These are phyloP conservation scores for Lotus japonicus DNA, from an alignment of 306 rosid species.

Conservation along the genomic window DNA sequence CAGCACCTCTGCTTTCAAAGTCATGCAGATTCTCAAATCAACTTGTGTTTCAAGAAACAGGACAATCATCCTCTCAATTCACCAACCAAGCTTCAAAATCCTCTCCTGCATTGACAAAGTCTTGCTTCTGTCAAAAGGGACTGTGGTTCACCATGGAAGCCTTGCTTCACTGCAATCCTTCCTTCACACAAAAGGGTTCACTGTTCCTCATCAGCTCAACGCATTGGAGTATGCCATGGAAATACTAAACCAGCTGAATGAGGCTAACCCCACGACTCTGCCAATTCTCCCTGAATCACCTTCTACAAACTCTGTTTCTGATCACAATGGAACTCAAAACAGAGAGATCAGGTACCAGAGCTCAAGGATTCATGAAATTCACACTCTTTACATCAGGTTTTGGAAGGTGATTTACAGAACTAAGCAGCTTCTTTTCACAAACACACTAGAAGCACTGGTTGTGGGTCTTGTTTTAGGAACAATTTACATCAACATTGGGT, in stretches of 20 bases:
- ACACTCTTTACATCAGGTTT: slow-evolving; percentile 53
- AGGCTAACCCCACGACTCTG: slow-evolving; percentile 13
- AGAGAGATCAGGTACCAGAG: slow-evolving; percentile 47
- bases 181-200: slow-evolving; percentile 51
- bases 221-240: slow-evolving; percentile 89
- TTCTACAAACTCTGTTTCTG: background rate
- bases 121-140: slow-evolving; percentile 59
- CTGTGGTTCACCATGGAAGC: slow-evolving; percentile 70
- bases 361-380: slow-evolving; percentile 62
- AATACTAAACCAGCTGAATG: slow-evolving; percentile 44
- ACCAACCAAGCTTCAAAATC: slow-evolving; percentile 86
- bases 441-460: slow-evolving; percentile 69
- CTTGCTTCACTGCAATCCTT: slow-evolving; percentile 51
- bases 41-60: slow-evolving; percentile 53
- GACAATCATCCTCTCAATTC: slow-evolving; percentile 74
- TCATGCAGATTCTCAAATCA: slow-evolving; percentile 69
- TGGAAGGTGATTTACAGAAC: slow-evolving; percentile 85
- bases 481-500: slow-evolving; percentile 79
- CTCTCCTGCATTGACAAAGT: slow-evolving; percentile 63
- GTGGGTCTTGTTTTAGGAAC: slow-evolving; percentile 92
- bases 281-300: slow-evolving; percentile 29
- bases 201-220: slow-evolving; percentile 85
- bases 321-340: background rate
- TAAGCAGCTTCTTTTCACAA: slow-evolving; percentile 65
- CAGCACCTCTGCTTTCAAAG: slow-evolving; percentile 70